Base-by-base conservation (phyloP, 768 basidiomycete genomes). In the Termitomyces sp. region DNA sequence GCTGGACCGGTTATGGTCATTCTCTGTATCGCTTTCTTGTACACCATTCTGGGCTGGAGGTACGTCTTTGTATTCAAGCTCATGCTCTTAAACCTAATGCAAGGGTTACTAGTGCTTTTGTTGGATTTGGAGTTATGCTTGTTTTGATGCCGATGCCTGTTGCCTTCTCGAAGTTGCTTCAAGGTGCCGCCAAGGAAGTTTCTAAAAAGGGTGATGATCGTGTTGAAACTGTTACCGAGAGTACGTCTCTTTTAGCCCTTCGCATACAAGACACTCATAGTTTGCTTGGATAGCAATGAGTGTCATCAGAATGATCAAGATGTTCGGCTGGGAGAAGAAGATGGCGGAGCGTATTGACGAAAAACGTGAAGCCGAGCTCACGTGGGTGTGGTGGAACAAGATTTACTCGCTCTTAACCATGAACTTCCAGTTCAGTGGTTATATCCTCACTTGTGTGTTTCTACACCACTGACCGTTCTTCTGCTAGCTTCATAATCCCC, bases 311-410 rank as follows among this genome's bases (percentile, higher is more conserved):
- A 86, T 87, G 82, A 73, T 87, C 64, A 89, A 90, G 69, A 72
- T 89, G 53, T 88, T 90, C 62, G 88, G 77, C 9, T 80, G 88
- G 79, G 78, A 85, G 75, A 76, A 78, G 56, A 76, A 79, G 38
- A 78, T 86, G 63, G 72, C 77, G 21, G 65, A 76, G 9, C 73
- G 75, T 41, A 74, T 92, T 40, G 68, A 75, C n/a, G 75, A 77
- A 37, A 82, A 82, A 62, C 78, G 89, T 48, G 78, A 84, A 41
- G 75, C 77, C 0, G 89, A 92, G 66, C 70, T 92, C 8, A 51
- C 58, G 5, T 77, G 76, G 67, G 71, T 85, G 34, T 78, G 75
- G 72, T 80, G 79, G 63, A 68, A 75, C 46, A 78, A 83, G 63
- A 62, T 86, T 23, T 69, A 82, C 29, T 73, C 75, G 19, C 63